Conservation (phyloP, 2,329 filamentous ascomycete species). For the Chrysoporthe deuterocubensis region DNA sequence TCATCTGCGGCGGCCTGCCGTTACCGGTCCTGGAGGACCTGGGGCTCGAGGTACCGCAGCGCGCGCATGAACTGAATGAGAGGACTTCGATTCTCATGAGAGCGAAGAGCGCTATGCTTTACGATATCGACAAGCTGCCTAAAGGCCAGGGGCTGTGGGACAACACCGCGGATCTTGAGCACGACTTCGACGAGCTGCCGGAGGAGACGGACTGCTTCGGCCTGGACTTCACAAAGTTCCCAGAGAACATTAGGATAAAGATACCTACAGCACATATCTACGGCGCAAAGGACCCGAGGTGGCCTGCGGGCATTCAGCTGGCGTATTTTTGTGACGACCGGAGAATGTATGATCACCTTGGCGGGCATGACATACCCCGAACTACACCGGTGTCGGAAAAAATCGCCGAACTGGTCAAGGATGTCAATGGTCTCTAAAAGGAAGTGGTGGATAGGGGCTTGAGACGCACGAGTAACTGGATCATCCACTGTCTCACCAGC, state of each 20-base stretch:
- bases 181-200: conserved; percentile 37
- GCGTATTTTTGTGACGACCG: conserved; percentile 40
- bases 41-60: conserved; percentile 38
- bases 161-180: conserved; percentile 37
- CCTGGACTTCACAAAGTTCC: conserved; percentile 40
- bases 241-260: conserved; percentile 36
- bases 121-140: conserved; percentile 33
- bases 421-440: conserved; percentile 13
- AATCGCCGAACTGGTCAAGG: conserved; percentile 38
- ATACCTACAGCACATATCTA: conserved; percentile 44
- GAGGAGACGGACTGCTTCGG: conserved; percentile 39
- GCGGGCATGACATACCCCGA: conserved; percentile 45
- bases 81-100: conserved; percentile 35
- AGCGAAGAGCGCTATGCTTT: conserved; percentile 34
- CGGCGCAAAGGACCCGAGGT: conserved; percentile 43
- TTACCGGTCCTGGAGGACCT: conserved; percentile 41
- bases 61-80: conserved; percentile 38
- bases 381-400: conserved; percentile 38
- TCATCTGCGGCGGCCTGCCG: conserved; percentile 45
- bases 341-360: conserved; percentile 41
- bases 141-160: conserved; percentile 41
- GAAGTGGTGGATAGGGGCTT: neutral
- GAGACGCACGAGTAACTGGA: neutral
- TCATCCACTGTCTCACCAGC: neutral
- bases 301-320: conserved; percentile 42